These are phyloP conservation scores for Groenewaldozyma salmanticensis DNA, from an alignment of 805 yeast species.

Conservation along the genomic window DNA sequence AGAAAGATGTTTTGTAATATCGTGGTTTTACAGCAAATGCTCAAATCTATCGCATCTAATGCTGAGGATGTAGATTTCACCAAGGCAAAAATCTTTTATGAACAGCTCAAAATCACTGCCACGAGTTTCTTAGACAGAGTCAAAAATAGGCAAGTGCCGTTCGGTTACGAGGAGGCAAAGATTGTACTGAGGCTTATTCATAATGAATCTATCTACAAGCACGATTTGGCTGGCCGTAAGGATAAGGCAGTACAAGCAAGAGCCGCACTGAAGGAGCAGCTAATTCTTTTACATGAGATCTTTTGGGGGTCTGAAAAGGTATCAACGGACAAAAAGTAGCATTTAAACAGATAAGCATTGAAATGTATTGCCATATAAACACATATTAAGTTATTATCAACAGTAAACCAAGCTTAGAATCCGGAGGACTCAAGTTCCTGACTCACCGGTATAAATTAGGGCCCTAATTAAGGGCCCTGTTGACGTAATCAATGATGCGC, in stretches of 20 bases:
- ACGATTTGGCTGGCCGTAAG: conserved; percentile 16
- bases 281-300: conserved; percentile 13
- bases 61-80: conserved; percentile 47
- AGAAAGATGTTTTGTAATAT: conserved; percentile 51
- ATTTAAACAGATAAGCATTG: background rate
- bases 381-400: too few species aligned
- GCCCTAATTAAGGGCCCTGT: too few species aligned
- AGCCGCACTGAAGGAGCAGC: conserved; percentile 11
- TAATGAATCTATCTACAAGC: conserved; percentile 26
- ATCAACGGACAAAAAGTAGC: conserved; percentile 1
- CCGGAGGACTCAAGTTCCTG: too few species aligned
- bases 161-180: conserved; percentile 36
- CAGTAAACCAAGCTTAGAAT: too few species aligned
- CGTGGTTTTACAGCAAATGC: conserved; percentile 57
- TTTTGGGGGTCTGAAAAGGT: conserved; percentile 15
- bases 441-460: too few species aligned
- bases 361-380: too few species aligned
- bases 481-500: too few species aligned
- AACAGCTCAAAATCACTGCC: conserved; percentile 42
- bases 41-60: conserved; percentile 44
- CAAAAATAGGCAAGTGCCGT: conserved; percentile 28
- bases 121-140: conserved; percentile 36
- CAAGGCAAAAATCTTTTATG: conserved; percentile 46
- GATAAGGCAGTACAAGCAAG: conserved; percentile 17
- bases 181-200: conserved; percentile 46